A percentile compares a stretch with the other conserved stretches of the same genome.
phyloP scores from a whole-genome alignment of 1,284 basidiomycete species.

The Fomitopsis pinicola region DNA sequence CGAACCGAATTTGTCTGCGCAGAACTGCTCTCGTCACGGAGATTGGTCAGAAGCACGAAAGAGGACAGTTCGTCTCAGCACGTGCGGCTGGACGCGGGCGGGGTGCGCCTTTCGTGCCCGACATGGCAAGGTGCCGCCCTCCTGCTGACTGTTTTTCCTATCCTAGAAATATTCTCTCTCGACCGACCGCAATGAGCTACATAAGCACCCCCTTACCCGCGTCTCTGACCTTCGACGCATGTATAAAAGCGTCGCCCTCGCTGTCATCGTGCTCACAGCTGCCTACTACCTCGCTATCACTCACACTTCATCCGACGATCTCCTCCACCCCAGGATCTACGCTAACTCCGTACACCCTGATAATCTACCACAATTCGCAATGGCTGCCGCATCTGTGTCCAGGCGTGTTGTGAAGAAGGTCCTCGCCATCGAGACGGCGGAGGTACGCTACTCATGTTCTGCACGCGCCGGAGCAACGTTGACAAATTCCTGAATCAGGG shows the following conservation, averaged over 20 bases:
- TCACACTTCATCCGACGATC: neutral
- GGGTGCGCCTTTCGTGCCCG: slow-evolving; percentile 20
- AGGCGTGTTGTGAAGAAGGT: slow-evolving; percentile 75
- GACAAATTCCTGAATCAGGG: slow-evolving; percentile 42
- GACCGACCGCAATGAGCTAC: neutral
- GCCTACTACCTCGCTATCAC: slow-evolving; percentile 6
- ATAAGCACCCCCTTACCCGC: slow-evolving; percentile 6
- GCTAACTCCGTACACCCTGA: slow-evolving; percentile 2
- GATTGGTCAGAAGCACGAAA: neutral
- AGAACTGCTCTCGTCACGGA: slow-evolving; percentile 1
- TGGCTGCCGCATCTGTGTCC: slow-evolving; percentile 39
- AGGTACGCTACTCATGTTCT: slow-evolving; percentile 40
- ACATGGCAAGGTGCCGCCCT: slow-evolving; percentile 12
- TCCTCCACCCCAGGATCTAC: neutral
- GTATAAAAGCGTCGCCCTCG: slow-evolving; percentile 18
- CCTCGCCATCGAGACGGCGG: slow-evolving; percentile 74
- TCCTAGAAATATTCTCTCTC: slow-evolving; percentile 3
- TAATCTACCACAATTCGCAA: slow-evolving; percentile 10
- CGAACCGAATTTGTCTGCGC: slow-evolving; percentile 22
- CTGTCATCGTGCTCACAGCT: slow-evolving; percentile 6
- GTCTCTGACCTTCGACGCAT: slow-evolving; percentile 12
- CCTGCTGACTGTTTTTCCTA: slow-evolving; percentile 8
- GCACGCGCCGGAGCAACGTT: neutral
- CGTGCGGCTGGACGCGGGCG: slow-evolving; percentile 1
- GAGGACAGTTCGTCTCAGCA: slow-evolving; percentile 2